Conservation (phyloP, 2,329 filamentous ascomycete species). For the Penicillium palitans region DNA sequence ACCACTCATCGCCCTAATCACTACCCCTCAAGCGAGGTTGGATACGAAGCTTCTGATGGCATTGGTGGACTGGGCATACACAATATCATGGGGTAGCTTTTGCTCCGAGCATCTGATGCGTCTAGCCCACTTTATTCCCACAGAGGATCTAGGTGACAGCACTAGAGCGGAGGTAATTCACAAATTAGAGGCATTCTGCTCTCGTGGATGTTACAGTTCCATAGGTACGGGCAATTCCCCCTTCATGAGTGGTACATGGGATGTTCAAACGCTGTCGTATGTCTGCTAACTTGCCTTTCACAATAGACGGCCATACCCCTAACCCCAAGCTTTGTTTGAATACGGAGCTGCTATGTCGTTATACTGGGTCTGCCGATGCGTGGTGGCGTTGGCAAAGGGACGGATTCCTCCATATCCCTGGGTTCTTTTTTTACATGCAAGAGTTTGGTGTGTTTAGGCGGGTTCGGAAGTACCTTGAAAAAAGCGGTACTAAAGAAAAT, state of each 20-base stretch:
- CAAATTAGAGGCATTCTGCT: background rate
- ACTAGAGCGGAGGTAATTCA: background rate
- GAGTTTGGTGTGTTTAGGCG: background rate
- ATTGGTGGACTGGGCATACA: background rate
- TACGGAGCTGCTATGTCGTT: background rate
- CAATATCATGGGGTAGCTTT: background rate
- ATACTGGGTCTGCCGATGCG: background rate
- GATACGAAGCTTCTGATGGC: background rate
- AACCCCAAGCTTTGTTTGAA: background rate
- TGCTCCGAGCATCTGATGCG: background rate
- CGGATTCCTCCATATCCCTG: background rate
- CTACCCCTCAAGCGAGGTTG: background rate
- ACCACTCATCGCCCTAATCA: background rate
- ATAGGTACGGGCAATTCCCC: background rate
- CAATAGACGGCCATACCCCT: background rate
- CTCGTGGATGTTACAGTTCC: background rate
- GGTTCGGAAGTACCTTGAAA: background rate
- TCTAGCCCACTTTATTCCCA: background rate
- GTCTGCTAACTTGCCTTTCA: background rate
- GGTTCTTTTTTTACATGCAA: background rate
- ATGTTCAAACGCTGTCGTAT: background rate
- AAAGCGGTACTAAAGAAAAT: background rate
- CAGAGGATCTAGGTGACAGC: background rate
- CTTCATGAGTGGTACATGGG: background rate
- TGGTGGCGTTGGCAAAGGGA: background rate